Conservation (phyloP, 1,139 yeast species). For the Pneumocystis murina region DNA sequence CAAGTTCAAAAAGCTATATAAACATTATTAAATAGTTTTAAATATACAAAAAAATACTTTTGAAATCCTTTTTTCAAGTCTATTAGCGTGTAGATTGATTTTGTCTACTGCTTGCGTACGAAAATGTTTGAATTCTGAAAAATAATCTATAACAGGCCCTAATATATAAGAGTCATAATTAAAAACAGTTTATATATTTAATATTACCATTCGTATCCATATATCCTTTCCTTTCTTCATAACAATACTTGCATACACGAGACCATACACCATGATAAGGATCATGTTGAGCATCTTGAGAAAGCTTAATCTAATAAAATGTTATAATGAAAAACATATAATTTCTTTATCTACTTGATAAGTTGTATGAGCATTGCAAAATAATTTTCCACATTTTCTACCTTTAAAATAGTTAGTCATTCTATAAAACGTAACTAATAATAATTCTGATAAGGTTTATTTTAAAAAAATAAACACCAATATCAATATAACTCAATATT, state of each 20-base stretch:
- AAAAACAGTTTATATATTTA: constrained; percentile 33
- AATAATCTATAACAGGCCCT: neutral
- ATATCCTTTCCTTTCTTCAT: constrained; percentile 40
- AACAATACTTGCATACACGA: constrained; percentile 55
- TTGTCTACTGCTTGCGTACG: constrained; percentile 14
- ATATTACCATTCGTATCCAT: constrained; percentile 27
- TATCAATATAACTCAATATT: too few relatives aligned
- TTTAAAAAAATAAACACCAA: too few relatives aligned
- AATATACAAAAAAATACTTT: constrained; percentile 28
- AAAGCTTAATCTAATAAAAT: constrained; percentile 26
- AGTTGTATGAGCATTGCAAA: constrained; percentile 49
- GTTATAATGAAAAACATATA: neutral
- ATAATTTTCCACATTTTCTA: constrained; percentile 51
- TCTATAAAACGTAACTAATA: neutral
- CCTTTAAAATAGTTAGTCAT: constrained; percentile 24
- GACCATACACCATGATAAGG: constrained; percentile 47
- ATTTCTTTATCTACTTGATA: constrained; percentile 22
- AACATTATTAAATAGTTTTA: neutral
- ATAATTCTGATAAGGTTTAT: too few relatives aligned
- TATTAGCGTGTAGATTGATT: constrained; percentile 19
- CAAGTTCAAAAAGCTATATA: neutral
- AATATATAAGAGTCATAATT: neutral
- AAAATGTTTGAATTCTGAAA: neutral
- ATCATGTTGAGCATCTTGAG: constrained; percentile 33
- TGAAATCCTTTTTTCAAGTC: constrained; percentile 49